Evolutionary conservation across 768 basidiomycete species (phyloP).

Genomic region (Lentinula lateritia): DNA sequence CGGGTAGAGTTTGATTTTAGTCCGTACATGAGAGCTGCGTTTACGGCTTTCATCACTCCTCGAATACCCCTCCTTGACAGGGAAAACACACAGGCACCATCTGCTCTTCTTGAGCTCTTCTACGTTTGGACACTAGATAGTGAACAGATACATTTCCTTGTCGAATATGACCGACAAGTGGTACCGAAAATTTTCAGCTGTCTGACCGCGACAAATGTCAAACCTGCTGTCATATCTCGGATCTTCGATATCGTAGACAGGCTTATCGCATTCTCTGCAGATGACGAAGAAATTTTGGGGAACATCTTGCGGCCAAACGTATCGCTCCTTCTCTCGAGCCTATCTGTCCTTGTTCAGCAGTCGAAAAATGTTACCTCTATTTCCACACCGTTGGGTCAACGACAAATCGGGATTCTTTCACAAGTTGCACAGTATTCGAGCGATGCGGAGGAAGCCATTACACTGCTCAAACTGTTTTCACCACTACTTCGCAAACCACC

Average conservation of each 20-base stretch:
- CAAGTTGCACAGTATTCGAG: constrained; percentile 69
- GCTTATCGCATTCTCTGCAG: constrained; percentile 50
- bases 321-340: constrained; percentile 61
- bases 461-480: constrained; percentile 64
- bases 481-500: constrained; percentile 77
- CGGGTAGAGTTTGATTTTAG: constrained; percentile 71
- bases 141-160: constrained; percentile 58
- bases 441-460: constrained; percentile 66
- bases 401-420: constrained; percentile 80
- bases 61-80: constrained; percentile 66
- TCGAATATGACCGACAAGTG: constrained; percentile 59
- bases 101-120: constrained; percentile 82
- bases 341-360: constrained; percentile 63
- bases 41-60: constrained; percentile 72
- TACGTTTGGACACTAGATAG: constrained; percentile 63
- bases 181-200: constrained; percentile 81
- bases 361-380: constrained; percentile 45
- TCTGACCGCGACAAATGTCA: constrained; percentile 77
- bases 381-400: constrained; percentile 64
- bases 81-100: constrained; percentile 92
- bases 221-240: constrained; percentile 72
- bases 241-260: constrained; percentile 84
- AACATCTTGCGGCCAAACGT: constrained; percentile 65
- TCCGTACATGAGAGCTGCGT: constrained; percentile 63
- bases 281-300: constrained; percentile 44